These are phyloP conservation scores for Ilyonectria destructans DNA, from an alignment of 2,329 filamentous ascomycete genomes.

Conservation along the genomic window DNA sequence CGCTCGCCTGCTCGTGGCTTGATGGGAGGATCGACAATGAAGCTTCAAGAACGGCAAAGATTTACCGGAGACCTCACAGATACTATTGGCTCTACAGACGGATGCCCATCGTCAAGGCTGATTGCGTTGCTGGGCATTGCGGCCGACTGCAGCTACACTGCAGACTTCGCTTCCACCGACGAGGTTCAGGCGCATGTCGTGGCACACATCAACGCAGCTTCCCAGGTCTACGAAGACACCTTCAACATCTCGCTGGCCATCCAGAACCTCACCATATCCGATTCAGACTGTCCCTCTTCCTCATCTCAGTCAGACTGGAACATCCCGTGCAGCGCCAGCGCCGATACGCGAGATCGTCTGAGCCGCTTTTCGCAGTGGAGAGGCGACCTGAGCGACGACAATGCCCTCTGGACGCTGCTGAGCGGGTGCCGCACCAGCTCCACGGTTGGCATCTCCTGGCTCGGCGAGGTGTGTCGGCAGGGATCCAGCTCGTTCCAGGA, in stretches of 20 bases:
- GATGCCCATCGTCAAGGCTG: conserved; percentile 85
- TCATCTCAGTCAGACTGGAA: conserved; percentile 79
- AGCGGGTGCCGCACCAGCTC: too few species aligned
- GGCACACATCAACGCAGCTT: conserved; percentile 86
- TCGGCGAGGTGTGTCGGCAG: too few species aligned
- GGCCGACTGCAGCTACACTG: conserved; percentile 88
- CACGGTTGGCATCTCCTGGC: too few species aligned
- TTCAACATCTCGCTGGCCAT: conserved; percentile 93
- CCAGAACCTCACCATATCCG: conserved; percentile 82
- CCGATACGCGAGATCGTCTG: conserved; percentile 79
- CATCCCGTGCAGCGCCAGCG: conserved; percentile 73
- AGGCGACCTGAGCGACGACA: too few species aligned
- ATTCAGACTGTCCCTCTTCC: conserved; percentile 78
- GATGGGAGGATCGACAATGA: neutral
- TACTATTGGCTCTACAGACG: conserved; percentile 79
- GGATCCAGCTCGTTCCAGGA: conserved; percentile 13
- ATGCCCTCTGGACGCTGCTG: too few species aligned
- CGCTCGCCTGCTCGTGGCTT: neutral
- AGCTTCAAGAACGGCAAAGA: conserved; percentile 22
- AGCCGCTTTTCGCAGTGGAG: conserved; percentile 88
- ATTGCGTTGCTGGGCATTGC: conserved; percentile 92
- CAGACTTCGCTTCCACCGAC: conserved; percentile 74
- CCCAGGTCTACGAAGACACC: conserved; percentile 84
- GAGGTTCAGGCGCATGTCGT: conserved; percentile 81
- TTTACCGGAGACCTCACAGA: conserved; percentile 17